phyloP scores from a whole-genome alignment of 139 green algal genomes.

The Chlamydomonas schloesseri region DNA sequence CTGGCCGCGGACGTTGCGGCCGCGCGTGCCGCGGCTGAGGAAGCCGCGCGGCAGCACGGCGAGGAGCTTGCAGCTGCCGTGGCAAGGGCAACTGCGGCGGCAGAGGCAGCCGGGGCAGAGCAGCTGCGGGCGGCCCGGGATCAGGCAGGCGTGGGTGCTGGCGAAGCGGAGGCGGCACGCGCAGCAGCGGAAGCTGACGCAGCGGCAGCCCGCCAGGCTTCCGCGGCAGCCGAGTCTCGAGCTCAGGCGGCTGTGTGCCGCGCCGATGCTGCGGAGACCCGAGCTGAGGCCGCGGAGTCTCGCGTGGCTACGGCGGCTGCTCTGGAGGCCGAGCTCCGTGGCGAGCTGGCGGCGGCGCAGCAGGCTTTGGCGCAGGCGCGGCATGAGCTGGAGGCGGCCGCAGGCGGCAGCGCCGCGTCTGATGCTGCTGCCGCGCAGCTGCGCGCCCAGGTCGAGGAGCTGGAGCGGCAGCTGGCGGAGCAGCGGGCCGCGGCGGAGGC shows the following conservation, averaged over 20 bases:
- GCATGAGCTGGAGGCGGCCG: not conserved
- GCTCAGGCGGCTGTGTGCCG: not conserved
- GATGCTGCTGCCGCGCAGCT: not conserved
- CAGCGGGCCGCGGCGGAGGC: not conserved
- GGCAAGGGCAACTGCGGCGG: not conserved
- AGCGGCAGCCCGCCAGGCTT: not conserved
- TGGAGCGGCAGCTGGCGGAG: constrained; percentile 21
- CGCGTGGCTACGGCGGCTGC: not conserved
- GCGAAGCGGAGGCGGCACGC: not conserved
- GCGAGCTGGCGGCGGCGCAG: constrained; percentile 20
- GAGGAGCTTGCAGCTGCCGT: not conserved
- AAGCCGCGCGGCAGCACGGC: too few relatives aligned
- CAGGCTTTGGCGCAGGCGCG: constrained; percentile 6
- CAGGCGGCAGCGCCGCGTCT: not conserved
- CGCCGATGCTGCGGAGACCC: not conserved
- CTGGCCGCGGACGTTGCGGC: not conserved
- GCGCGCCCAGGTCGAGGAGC: not conserved
- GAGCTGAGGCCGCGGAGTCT: not conserved
- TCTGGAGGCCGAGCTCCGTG: not conserved
- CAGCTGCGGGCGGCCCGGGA: not conserved
- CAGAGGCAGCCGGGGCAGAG: not conserved
- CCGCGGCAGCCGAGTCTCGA: not conserved
- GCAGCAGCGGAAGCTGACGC: not conserved
- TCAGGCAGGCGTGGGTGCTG: not conserved
- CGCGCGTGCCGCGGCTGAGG: not conserved